Percentiles rank a stretch among this genome's conserved stretches.
Conservation (phyloP, 169 alveolate genomes). For the Eimeria necatrix region DNA sequence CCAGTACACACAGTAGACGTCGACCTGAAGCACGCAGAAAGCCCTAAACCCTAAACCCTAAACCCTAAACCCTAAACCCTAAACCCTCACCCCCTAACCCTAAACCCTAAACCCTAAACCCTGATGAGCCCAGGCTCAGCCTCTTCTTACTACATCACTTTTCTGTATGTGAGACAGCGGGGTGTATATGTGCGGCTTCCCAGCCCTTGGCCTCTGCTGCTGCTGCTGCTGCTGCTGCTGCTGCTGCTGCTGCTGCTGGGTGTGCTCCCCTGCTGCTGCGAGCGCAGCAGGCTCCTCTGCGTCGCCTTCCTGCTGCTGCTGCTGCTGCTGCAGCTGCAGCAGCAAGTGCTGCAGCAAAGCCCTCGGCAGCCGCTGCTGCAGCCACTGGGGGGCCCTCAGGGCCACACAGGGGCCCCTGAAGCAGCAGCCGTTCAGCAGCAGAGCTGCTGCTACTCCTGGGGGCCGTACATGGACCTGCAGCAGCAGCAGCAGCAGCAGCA, state of each 20-base stretch:
- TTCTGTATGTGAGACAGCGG: conserved; percentile 55
- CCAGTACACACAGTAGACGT: conserved; percentile 64
- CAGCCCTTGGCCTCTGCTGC: conserved; percentile 53
- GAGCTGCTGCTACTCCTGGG: background rate
- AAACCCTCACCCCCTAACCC: background rate
- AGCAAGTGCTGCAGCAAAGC: conserved; percentile 61
- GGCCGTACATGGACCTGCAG: conserved; percentile 50
- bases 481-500: background rate
- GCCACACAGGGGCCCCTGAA: background rate
- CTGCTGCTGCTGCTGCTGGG: conserved; percentile 35
- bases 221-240: conserved; percentile 56
- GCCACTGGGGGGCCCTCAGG: conserved; percentile 38
- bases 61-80: conserved; percentile 33
- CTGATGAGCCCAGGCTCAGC: too few species aligned
- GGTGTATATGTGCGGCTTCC: conserved; percentile 34
- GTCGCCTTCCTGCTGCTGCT: conserved; percentile 36
- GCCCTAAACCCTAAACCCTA: conserved; percentile 36
- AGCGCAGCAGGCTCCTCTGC: conserved; percentile 43
- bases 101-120: conserved; percentile 6
- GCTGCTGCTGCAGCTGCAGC: conserved; percentile 64
- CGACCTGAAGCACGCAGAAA: conserved; percentile 16
- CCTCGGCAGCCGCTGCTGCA: conserved; percentile 63
- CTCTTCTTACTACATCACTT: conserved; percentile 42
- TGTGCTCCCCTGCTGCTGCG: conserved; percentile 32
- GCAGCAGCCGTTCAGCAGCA: conserved; percentile 36